phyloP scores from a whole-genome alignment of 2,329 filamentous ascomycete species.

The Acephala macrosclerotiorum region DNA sequence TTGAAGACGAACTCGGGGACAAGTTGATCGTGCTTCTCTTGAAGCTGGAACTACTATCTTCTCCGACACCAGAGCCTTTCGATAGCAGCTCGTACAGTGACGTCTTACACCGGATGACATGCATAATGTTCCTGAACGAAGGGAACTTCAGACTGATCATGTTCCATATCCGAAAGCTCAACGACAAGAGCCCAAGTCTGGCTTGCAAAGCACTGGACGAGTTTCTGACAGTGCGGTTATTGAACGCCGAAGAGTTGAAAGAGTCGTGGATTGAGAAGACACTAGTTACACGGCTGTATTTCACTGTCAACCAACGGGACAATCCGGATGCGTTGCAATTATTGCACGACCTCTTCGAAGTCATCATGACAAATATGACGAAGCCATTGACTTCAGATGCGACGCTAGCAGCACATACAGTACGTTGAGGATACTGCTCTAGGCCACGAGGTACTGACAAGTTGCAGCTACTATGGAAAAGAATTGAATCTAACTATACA shows the following conservation, averaged over 20 bases:
- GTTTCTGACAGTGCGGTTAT: constrained; percentile 65
- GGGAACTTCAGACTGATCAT: constrained; percentile 71
- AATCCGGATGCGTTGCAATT: constrained; percentile 45
- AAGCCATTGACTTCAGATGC: constrained; percentile 63
- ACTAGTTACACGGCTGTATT: constrained; percentile 72
- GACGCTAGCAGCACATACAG: constrained; percentile 72
- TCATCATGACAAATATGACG: constrained; percentile 53
- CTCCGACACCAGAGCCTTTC: constrained; percentile 54
- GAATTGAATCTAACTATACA: constrained; percentile 65
- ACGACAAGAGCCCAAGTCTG: constrained; percentile 57
- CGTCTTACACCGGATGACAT: constrained; percentile 68
- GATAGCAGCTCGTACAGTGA: constrained; percentile 56
- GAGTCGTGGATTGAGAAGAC: constrained; percentile 71
- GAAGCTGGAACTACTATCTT: constrained; percentile 70
- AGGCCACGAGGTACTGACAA: constrained; percentile 28
- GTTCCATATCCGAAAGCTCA: constrained; percentile 71
- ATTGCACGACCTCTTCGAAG: constrained; percentile 53
- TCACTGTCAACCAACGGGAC: constrained; percentile 59
- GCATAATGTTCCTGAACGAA: constrained; percentile 65
- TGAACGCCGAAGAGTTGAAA: constrained; percentile 52
- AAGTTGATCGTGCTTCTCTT: constrained; percentile 72
- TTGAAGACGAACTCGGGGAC: constrained; percentile 69
- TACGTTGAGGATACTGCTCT: constrained; percentile 47
- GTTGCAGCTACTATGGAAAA: constrained; percentile 80
- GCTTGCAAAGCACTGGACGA: constrained; percentile 65